Percentiles rank a stretch among this genome's conserved stretches.
Conservation (phyloP, 202 grass and related monocot species). For the Zoysia matrella region DNA sequence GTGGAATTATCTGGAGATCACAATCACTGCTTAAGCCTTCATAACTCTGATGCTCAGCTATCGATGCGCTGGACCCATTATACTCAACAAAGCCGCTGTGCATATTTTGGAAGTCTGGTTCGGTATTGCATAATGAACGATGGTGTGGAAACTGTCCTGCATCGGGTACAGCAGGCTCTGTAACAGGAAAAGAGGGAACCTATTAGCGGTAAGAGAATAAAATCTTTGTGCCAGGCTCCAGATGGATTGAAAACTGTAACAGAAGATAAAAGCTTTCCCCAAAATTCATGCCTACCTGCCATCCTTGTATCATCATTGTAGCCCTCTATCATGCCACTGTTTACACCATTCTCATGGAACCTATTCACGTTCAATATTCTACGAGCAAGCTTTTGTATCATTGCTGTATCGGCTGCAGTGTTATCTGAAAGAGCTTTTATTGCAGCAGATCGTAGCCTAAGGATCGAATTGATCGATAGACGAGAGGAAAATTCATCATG, state of each 20-base stretch:
- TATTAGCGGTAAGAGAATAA: conserved; percentile 15
- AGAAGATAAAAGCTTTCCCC: conserved; percentile 32
- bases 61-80: conserved; percentile 41
- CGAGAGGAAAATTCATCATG: conserved; percentile 87
- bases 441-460: conserved; percentile 82
- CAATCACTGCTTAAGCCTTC: conserved; percentile 33
- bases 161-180: conserved; percentile 40
- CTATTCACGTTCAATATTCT: conserved; percentile 83
- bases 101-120: conserved; percentile 54
- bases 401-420: conserved; percentile 84
- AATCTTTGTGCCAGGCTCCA: conserved; percentile 1
- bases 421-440: conserved; percentile 81
- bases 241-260: conserved; percentile 7
- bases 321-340: conserved; percentile 33
- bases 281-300: conserved; percentile 17
- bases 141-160: conserved; percentile 44
- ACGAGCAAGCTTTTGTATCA: conserved; percentile 87
- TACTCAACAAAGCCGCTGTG: conserved; percentile 40
- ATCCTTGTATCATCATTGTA: conserved; percentile 34
- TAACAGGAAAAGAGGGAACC: conserved; percentile 26
- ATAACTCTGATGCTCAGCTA: conserved; percentile 36
- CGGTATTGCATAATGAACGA: conserved; percentile 44
- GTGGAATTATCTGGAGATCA: conserved; percentile 46
- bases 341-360: conserved; percentile 54
- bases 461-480: conserved; percentile 93